These are phyloP conservation scores for Thermochaetoides thermophila DNA, from an alignment of 495 filamentous ascomycete genomes.

Conservation along the genomic window DNA sequence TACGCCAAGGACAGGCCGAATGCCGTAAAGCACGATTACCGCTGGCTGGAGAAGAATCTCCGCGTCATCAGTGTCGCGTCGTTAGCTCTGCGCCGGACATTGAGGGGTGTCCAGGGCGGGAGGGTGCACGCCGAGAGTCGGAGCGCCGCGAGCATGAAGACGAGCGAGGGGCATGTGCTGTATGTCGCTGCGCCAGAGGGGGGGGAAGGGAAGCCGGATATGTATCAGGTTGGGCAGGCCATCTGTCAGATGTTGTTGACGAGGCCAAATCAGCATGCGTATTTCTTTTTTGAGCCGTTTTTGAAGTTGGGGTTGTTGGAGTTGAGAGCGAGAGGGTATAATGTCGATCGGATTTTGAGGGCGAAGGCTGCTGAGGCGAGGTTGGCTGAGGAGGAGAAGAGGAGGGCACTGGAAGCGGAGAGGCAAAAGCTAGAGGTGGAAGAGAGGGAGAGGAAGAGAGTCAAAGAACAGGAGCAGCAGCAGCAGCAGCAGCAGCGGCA, in stretches of 20 bases:
- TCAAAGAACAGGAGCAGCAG: constrained; percentile 31
- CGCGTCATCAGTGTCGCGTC: constrained; percentile 59
- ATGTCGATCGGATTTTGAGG: constrained; percentile 81
- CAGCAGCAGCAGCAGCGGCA: constrained; percentile 4
- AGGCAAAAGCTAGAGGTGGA: no score
- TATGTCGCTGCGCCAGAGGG: constrained; percentile 41
- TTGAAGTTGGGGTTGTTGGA: constrained; percentile 61
- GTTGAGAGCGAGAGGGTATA: constrained; percentile 73
- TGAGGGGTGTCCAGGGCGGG: constrained; percentile 49
- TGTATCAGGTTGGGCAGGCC: constrained; percentile 79
- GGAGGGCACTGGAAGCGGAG: constrained; percentile 66
- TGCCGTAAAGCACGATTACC: constrained; percentile 61
- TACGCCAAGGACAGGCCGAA: constrained; percentile 42
- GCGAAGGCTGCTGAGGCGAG: constrained; percentile 70
- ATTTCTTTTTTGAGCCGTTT: constrained; percentile 74
- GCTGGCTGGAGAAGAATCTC: constrained; percentile 82
- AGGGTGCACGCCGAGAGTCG: constrained; percentile 53
- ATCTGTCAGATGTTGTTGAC: constrained; percentile 64
- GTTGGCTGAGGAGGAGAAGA: constrained; percentile 67
- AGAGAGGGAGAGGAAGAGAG: constrained; percentile 42
- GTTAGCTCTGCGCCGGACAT: constrained; percentile 56
- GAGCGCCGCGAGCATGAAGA: constrained; percentile 41
- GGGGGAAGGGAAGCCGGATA: constrained; percentile 47
- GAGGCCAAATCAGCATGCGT: constrained; percentile 73
- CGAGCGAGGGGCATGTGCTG: constrained; percentile 19